Percentiles rank a stretch among this genome's conserved stretches.
phyloP scores from a whole-genome alignment of 169 alveolate genomes.

The Plasmodium vivax region DNA sequence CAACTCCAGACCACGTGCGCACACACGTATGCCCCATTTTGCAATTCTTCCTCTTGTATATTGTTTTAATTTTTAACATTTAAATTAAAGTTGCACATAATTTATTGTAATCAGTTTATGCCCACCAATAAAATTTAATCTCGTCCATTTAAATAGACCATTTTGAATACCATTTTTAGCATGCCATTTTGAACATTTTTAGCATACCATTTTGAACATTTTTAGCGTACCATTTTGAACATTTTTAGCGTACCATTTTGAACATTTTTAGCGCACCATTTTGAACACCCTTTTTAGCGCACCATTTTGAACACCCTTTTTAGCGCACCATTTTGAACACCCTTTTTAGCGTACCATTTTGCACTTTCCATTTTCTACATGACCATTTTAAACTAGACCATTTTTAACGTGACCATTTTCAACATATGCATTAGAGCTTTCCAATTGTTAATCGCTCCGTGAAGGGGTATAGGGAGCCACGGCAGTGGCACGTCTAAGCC shows the following conservation, averaged over 20 bases:
- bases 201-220: not conserved
- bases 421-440: not conserved
- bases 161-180: no score
- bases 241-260: not conserved
- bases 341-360: not conserved
- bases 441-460: not conserved
- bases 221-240: not conserved
- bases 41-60: slow-evolving; percentile 8
- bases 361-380: no score
- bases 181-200: not conserved
- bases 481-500: no score
- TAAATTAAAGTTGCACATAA: slow-evolving; percentile 44
- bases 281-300: not conserved
- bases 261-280: not conserved
- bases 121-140: slow-evolving; percentile 5
- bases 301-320: not conserved
- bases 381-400: no score
- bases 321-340: not conserved
- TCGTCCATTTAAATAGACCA: slow-evolving; percentile 14
- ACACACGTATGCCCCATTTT: slow-evolving; percentile 13
- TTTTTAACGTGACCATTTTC: not conserved
- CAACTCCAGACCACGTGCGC: not conserved
- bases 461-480: not conserved
- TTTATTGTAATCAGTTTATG: slow-evolving; percentile 17
- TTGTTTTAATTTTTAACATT: slow-evolving; percentile 64